These are phyloP conservation scores for Calophaca sinica DNA, from an alignment of 306 rosid genomes.

Conservation along the genomic window DNA sequence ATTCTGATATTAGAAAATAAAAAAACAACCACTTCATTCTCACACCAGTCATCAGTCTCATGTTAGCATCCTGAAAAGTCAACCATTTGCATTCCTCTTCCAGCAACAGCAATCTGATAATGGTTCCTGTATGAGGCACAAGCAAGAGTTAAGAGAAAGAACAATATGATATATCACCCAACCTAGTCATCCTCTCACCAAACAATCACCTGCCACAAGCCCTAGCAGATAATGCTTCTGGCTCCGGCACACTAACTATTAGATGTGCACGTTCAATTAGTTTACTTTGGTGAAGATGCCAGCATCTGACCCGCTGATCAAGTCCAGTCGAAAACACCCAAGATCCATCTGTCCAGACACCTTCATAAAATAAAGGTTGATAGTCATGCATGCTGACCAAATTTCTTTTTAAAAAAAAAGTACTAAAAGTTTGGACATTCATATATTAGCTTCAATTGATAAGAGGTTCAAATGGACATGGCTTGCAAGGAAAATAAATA, in stretches of 20 bases:
- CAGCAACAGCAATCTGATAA: constrained; percentile 92
- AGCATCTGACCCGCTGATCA: constrained; percentile 96
- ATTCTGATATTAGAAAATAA: constrained; percentile 17
- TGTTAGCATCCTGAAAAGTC: constrained; percentile 62
- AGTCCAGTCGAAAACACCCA: constrained; percentile 98
- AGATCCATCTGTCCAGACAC: constrained; percentile 95
- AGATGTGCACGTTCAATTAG: constrained; percentile 67
- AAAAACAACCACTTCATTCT: constrained; percentile 36
- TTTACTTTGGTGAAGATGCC: constrained; percentile 64
- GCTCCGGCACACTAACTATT: constrained; percentile 90
- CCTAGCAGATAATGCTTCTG: constrained; percentile 87
- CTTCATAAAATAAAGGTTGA: constrained; percentile 57
- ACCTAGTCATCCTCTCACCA: constrained; percentile 21
- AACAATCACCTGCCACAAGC: constrained; percentile 71
- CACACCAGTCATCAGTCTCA: constrained; percentile 35
- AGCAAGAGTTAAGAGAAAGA: constrained; percentile 18
- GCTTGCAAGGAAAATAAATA: neutral
- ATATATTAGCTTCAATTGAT: too few species aligned
- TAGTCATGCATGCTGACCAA: constrained; percentile 23
- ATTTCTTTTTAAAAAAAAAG: constrained; percentile 10
- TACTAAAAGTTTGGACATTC: constrained; percentile 13
- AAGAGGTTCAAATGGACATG: constrained; percentile 30
- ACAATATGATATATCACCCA: constrained; percentile 30
- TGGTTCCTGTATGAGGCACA: constrained; percentile 59
- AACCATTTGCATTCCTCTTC: constrained; percentile 95